Base-by-base conservation (phyloP, 129 eudicot genomes). In the Kitagawia praeruptora region DNA sequence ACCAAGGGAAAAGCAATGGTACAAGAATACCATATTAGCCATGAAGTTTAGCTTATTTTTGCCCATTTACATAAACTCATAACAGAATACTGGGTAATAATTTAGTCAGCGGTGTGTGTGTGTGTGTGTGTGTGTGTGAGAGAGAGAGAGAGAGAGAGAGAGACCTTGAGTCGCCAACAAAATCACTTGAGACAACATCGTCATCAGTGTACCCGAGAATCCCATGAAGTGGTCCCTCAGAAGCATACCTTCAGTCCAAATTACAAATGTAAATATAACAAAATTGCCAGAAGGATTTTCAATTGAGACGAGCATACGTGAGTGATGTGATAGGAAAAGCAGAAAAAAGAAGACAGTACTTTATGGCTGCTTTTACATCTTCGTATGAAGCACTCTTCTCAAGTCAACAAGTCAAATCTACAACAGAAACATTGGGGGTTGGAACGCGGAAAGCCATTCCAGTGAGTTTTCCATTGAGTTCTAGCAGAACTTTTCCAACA, bases 361-460 rank as follows among this genome's bases (percentile, higher is more conserved):
- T 92, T 44, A 95, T 90, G 70, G 96, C 97, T 76, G 94, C 96
- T 86, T 95, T 95, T 51, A 95, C 93, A 84, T 95, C 97, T 77
- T 92, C 96, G 82, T 95, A 95, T 51, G 97, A 87, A 80, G 96
- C 97, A 76, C 89, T 87, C 82, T 90, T 95, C 85, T 89, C 94
- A 80, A 95, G 99, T 48, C 97, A 94, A 79, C 97, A 92, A 82
- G 97, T 95, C 84, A 95, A 86, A 84, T 95, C 97, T 79, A 95
- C 99, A 54, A 95, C 98, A 70, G 98, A 95, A 21, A 95, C 98
- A 84, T 95, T 95, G 39, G 97, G 85, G 40, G 98, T 95, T 15
- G 98, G 98, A 44, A 95, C 97, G 49, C 98, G 87, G 84, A 95
- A 95, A 28, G 98, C 98, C 98, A 94, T 94, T 63, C 98, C 96